Evolutionary conservation across 2,329 filamentous ascomycete genomes (phyloP), one percentile per base, ranked within the genome.

Genomic region (Proliferodiscus dingleyae): DNA sequence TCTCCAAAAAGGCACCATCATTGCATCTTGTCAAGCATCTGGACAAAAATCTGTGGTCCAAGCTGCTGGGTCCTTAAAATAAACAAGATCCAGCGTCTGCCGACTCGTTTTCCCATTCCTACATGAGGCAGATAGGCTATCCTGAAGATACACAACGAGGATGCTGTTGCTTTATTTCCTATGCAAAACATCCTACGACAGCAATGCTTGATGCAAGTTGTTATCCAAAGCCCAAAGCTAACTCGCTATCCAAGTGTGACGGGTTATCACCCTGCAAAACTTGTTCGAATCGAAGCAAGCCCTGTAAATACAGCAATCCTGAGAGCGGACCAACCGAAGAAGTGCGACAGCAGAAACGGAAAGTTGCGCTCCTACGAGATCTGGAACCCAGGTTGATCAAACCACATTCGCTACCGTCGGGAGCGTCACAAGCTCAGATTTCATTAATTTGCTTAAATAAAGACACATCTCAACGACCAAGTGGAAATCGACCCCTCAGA

Each of bases 201-300:
- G 28, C 33, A 5, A 18, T 37, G 10, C 22, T 29, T 4, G 18
- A 33, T 10, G 10, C 13, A 4, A 33, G 16, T 34, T 8, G 15
- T 22, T 33, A 21, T 10, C 11, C 13, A 71, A 61, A 74, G 81
- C 49, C 24, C 16, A 28, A 16, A 13, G 24, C 28, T 37, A 26
- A 28, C 16, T 15, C 16, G 15, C 16, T 33, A 37, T 33, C n/a
- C 29, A 11, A 58, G 52, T 54, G 52, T 32, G 53, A 57, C 53
- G 57, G 56, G 8, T 18, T 70, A 37, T 70, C 67, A 41, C 78
- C 78, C 29, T 83, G 80, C 62, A 71, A 71, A 47, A 77, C 74
- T 19, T 83, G 80, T 63, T 65, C 68, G 36, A 81, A 78, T 64
- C 72, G 76, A 61, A 66, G 59, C 16, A 60, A 73, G 45, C 58